Conservation (phyloP, 179 eudicot genomes). For the Vitellaria paradoxa region DNA sequence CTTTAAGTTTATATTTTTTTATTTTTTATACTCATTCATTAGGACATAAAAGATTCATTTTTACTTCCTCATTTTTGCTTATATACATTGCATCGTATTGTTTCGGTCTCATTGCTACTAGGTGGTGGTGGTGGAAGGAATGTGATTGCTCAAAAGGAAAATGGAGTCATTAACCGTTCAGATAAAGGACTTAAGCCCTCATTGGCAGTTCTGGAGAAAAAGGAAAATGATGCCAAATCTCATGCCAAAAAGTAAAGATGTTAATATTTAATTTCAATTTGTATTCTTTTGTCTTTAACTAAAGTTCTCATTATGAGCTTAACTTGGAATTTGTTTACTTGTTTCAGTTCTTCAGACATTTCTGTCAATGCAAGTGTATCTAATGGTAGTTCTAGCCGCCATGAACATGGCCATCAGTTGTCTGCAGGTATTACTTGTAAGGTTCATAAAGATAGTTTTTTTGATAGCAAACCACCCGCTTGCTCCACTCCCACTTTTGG, state of each 20-base stretch:
- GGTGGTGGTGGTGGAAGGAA: slow-evolving; percentile 31
- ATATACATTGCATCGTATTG: neutral
- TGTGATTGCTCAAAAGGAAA: slow-evolving; percentile 19
- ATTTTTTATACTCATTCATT: neutral
- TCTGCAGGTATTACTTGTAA: slow-evolving; percentile 15
- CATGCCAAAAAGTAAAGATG: slow-evolving; percentile 17
- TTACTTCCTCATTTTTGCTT: neutral
- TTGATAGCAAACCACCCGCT: slow-evolving; percentile 1
- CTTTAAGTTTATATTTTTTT: neutral
- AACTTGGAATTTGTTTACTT: neutral
- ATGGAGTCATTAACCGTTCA: slow-evolving; percentile 12
- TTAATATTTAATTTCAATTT: neutral
- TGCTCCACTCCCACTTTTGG: slow-evolving; percentile 8
- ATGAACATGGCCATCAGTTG: slow-evolving; percentile 8
- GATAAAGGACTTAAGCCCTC: slow-evolving; percentile 13
- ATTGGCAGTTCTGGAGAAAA: slow-evolving; percentile 10
- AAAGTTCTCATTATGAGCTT: neutral
- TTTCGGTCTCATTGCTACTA: neutral
- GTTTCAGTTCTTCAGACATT: slow-evolving; percentile 12
- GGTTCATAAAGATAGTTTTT: neutral
- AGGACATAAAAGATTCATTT: neutral
- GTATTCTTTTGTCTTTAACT: neutral
- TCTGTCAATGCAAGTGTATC: slow-evolving; percentile 10
- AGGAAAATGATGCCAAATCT: slow-evolving; percentile 8
- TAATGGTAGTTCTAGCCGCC: neutral